phyloP scores from a whole-genome alignment of 495 filamentous ascomycete genomes.

The Penicillium dipodomyicola region DNA sequence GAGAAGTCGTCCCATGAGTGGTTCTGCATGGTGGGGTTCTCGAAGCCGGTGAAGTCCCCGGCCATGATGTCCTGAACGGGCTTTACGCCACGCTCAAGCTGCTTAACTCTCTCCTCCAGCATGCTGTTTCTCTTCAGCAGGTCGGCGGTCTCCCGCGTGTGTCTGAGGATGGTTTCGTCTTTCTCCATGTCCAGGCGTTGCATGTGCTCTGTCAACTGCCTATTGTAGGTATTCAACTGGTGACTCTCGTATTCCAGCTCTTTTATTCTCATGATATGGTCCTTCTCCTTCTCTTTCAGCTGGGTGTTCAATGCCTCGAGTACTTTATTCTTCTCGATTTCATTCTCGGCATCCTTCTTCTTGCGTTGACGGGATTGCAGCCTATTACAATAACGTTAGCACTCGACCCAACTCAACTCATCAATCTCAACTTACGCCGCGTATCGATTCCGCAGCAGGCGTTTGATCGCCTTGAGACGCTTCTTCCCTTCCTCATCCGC shows the following conservation, averaged over 20 bases:
- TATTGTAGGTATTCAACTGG: constrained; percentile 63
- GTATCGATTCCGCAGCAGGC: constrained; percentile 89
- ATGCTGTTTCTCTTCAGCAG: constrained; percentile 94
- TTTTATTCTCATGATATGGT: constrained; percentile 43
- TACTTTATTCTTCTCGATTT: constrained; percentile 27
- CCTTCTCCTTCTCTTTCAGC: no score
- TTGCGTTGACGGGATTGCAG: constrained; percentile 96
- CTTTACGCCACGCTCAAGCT: constrained; percentile 66
- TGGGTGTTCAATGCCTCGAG: constrained; percentile 72
- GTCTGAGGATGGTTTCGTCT: constrained; percentile 81
- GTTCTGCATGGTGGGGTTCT: constrained; percentile 74
- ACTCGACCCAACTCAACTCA: not conserved
- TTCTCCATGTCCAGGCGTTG: constrained; percentile 78
- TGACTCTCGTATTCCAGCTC: constrained; percentile 66
- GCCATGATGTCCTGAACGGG: constrained; percentile 59
- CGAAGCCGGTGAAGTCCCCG: constrained; percentile 75
- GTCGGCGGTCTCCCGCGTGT: constrained; percentile 92
- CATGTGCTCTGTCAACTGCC: constrained; percentile 71
- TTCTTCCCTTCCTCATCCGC: constrained; percentile 93
- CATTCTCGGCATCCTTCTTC: constrained; percentile 94
- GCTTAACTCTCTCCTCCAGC: constrained; percentile 80
- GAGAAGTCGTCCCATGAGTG: constrained; percentile 76
- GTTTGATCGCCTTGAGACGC: constrained; percentile 92
- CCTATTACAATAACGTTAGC: constrained; percentile 51
- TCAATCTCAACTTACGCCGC: constrained; percentile 70